phyloP scores from a whole-genome alignment of 2,329 filamentous ascomycete species.

The Lecanoromycetidae sp. region DNA sequence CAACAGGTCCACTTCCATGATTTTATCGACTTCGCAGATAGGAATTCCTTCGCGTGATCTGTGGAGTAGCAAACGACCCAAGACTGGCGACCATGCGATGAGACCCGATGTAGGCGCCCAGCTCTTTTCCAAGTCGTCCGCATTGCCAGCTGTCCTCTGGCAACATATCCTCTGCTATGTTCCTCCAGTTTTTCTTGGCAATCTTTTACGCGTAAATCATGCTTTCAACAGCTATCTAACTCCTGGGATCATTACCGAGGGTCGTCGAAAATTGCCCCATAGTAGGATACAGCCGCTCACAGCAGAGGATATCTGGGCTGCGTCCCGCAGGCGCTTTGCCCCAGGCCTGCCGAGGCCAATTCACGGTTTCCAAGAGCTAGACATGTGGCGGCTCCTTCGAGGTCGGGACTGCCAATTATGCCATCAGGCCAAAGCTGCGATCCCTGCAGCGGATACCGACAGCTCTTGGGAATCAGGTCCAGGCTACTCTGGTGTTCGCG shows the following conservation, averaged over 20 bases:
- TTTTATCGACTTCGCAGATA: not conserved
- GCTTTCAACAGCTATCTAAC: constrained; percentile 51
- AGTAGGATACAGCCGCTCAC: constrained; percentile 31
- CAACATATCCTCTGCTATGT: constrained; percentile 57
- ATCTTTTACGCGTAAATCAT: constrained; percentile 55
- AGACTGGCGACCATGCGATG: not conserved
- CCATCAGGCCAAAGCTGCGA: constrained; percentile 28
- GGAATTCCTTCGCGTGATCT: not conserved
- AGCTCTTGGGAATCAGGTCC: constrained; percentile 49
- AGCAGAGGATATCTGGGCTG: constrained; percentile 58
- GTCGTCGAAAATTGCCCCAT: constrained; percentile 25
- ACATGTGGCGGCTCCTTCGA: constrained; percentile 64
- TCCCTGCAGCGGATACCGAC: constrained; percentile 17
- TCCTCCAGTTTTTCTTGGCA: constrained; percentile 51
- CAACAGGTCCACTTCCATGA: not conserved
- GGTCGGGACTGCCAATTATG: constrained; percentile 58
- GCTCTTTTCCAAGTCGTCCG: constrained; percentile 16
- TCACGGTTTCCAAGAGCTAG: constrained; percentile 51
- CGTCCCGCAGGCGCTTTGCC: constrained; percentile 53
- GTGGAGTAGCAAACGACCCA: constrained; percentile 8
- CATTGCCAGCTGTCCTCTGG: constrained; percentile 53
- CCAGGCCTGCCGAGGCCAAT: constrained; percentile 59
- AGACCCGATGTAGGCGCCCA: constrained; percentile 1
- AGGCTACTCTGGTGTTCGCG: constrained; percentile 46
- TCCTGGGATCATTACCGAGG: constrained; percentile 28